These are phyloP conservation scores for Phytophthora quininea DNA, from an alignment of 352 stramenopile species.

Conservation along the genomic window DNA sequence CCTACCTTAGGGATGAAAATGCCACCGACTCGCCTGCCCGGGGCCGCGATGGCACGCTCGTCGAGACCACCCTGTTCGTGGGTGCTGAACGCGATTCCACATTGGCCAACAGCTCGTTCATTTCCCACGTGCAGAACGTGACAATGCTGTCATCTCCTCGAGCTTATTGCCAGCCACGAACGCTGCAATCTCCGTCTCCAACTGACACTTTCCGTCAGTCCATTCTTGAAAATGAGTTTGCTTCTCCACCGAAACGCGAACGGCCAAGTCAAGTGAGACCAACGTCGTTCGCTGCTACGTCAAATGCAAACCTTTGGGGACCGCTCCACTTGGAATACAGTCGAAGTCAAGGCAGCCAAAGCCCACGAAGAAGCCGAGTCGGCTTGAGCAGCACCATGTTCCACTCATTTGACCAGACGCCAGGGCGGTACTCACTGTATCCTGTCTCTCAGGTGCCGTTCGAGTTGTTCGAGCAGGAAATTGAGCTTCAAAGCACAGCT, in stretches of 20 bases:
- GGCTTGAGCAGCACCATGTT: constrained; percentile 26
- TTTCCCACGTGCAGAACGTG: constrained; percentile 52
- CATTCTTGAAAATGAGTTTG: constrained; percentile 11
- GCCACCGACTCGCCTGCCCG: constrained; percentile 30
- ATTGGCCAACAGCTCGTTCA: constrained; percentile 49
- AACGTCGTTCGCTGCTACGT: constrained; percentile 24
- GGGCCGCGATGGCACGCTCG: constrained; percentile 16
- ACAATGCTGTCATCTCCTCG: constrained; percentile 52
- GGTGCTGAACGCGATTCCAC: constrained; percentile 59
- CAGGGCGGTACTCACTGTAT: constrained; percentile 61
- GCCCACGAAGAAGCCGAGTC: constrained; percentile 6
- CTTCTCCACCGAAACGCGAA: neutral
- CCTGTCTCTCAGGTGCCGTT: constrained; percentile 78
- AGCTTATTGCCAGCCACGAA: constrained; percentile 47
- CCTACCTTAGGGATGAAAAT: constrained; percentile 22
- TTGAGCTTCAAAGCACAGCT: constrained; percentile 64
- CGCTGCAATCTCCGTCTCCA: neutral
- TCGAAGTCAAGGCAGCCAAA: constrained; percentile 26
- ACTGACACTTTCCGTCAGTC: constrained; percentile 11
- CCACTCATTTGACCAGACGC: constrained; percentile 29
- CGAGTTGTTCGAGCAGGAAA: constrained; percentile 78
- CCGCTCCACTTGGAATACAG: constrained; percentile 28
- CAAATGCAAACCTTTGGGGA: constrained; percentile 18
- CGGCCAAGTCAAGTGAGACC: constrained; percentile 16
- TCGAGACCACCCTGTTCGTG: constrained; percentile 53